Conservation (phyloP, 1,139 yeast species). For the Wickerhamomyces sp. region DNA sequence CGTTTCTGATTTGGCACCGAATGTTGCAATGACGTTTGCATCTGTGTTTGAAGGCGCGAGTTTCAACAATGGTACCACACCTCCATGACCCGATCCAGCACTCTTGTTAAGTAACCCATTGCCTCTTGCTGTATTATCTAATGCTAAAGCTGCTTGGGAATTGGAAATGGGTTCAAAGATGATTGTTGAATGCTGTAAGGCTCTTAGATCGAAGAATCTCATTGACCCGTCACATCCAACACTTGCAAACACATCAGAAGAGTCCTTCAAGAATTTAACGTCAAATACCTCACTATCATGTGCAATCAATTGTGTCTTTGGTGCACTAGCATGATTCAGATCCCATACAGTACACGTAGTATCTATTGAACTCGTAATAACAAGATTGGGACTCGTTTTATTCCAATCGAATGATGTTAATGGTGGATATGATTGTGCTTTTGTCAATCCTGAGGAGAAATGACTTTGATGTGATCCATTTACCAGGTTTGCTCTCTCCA, state of each 20-base stretch:
- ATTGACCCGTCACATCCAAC: slow-evolving; percentile 97
- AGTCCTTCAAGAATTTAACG: slow-evolving; percentile 74
- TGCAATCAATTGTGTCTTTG: slow-evolving; percentile 91
- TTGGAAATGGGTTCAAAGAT: slow-evolving; percentile 62
- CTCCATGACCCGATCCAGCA: neutral
- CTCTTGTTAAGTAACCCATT: neutral
- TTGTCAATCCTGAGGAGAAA: slow-evolving; percentile 4
- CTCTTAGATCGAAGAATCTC: slow-evolving; percentile 82
- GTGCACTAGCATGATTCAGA: slow-evolving; percentile 49
- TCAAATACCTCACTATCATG: slow-evolving; percentile 96
- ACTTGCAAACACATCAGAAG: slow-evolving; percentile 79
- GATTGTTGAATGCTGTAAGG: slow-evolving; percentile 90
- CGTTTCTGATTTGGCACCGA: slow-evolving; percentile 65
- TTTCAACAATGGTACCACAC: slow-evolving; percentile 54
- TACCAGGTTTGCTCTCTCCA: slow-evolving; percentile 35
- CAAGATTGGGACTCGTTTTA: slow-evolving; percentile 56
- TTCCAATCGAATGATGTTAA: slow-evolving; percentile 96
- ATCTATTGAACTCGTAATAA: slow-evolving; percentile 86
- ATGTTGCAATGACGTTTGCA: slow-evolving; percentile 74
- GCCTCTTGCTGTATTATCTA: slow-evolving; percentile 1
- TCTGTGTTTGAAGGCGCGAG: slow-evolving; percentile 77
- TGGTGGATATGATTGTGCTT: slow-evolving; percentile 51
- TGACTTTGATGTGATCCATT: slow-evolving; percentile 31
- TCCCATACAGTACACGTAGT: slow-evolving; percentile 99
- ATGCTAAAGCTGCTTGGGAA: slow-evolving; percentile 6